Base-by-base conservation (phyloP, 2,329 filamentous ascomycete species). In the Monilinia vaccinii-corymbosi region DNA sequence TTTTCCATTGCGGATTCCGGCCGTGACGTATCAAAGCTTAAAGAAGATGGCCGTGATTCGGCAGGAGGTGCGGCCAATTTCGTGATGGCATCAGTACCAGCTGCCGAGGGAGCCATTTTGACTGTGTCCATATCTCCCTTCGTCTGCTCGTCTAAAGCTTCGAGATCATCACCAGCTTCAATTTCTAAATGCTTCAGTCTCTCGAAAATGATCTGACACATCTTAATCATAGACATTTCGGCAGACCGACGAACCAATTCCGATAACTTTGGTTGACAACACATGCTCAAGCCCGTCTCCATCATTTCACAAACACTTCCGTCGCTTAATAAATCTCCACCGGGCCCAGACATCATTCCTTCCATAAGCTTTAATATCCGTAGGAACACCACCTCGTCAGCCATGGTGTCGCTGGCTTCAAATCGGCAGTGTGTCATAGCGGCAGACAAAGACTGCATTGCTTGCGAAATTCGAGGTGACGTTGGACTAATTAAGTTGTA, bases 261-360 rank as follows among this genome's bases (percentile, higher is more conserved):
- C 11, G 92, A 97, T 63, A 97, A 85, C 59, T 93, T 85, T 59
- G 89, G 84, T 71, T 97, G 92, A 64, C 93, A 99, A 77, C 94
- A 99, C 78, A 99, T 97, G 71, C 91, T 96, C 66, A 99, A 75
- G 1, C 93, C 94, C 1, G 91, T 93, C 73, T 96, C 94, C 93
- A 99, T 97, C 91, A 99, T 97, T 73, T 97, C 91, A 72, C 95
- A 99, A 13, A 99, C 91, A 71, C 93, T 97, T 76, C 97, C 93
- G 69, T 99, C 94, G 61, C 93, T 95, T n/a, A 99, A 78, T 13
- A 97, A 84, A 66, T 95, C 88, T 42, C 94, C 94, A 34, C 93
- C 91, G 0, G 92, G 90, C 0, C 94, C 90, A 18, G 92, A 95
- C 69, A 99, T 87, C 88, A 99, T 97, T 70, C 91, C 89, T 74